These are phyloP conservation scores for Tolypocladium inflatum DNA, from an alignment of 2,329 filamentous ascomycete species.

Conservation along the genomic window DNA sequence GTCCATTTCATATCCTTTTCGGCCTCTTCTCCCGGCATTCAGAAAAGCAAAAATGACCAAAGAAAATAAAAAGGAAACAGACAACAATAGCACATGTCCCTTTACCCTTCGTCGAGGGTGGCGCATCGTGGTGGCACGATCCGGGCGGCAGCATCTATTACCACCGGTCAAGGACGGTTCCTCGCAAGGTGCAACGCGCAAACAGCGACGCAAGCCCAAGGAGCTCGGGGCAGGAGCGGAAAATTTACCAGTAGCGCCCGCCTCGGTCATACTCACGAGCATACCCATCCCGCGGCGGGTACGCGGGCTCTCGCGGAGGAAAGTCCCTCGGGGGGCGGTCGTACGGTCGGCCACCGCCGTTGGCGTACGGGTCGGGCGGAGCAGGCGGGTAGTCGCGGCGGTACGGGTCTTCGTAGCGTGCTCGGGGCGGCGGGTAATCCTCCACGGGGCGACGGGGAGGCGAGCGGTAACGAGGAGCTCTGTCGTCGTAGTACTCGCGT, in stretches of 20 bases:
- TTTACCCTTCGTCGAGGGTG: not conserved
- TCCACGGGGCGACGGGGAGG: constrained; percentile 70
- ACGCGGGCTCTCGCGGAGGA: constrained; percentile 33
- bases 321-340: constrained; percentile 44
- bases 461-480: constrained; percentile 65
- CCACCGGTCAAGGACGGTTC: constrained; percentile 25
- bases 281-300: constrained; percentile 29
- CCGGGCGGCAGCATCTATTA: constrained; percentile 20
- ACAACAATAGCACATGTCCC: not conserved
- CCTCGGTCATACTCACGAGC: constrained; percentile 40
- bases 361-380: constrained; percentile 53
- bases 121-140: not conserved
- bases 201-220: constrained; percentile 9
- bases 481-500: constrained; percentile 81
- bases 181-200: constrained; percentile 9
- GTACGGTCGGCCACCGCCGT: constrained; percentile 42
- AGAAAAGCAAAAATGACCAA: not conserved
- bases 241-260: constrained; percentile 40
- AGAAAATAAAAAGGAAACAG: not conserved
- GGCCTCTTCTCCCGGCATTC: not conserved
- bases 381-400: constrained; percentile 57
- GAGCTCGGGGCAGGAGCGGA: not conserved
- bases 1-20: not conserved
- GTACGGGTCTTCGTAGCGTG: constrained; percentile 71
- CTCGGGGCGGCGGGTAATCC: constrained; percentile 63